Conservation (phyloP, 805 yeast genomes). For the Candida parachauliodes region DNA sequence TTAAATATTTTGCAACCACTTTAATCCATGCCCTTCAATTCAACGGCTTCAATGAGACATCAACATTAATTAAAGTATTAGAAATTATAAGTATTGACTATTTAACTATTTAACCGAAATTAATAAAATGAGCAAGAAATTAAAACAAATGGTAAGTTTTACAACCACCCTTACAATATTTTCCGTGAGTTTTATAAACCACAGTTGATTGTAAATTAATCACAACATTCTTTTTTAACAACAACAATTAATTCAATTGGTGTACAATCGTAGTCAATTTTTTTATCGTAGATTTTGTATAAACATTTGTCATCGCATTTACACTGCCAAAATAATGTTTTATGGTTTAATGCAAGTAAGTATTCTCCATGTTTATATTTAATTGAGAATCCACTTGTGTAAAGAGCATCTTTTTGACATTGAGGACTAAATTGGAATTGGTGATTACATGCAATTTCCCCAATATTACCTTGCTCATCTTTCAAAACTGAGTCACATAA, state of each 20-base stretch:
- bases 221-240: constrained; percentile 4
- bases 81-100: too few relatives aligned
- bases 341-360: constrained; percentile 7
- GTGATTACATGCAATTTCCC: constrained; percentile 7
- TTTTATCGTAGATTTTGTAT: constrained; percentile 8
- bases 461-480: constrained; percentile 6
- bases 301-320: constrained; percentile 2
- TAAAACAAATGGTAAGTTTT: too few relatives aligned
- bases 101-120: too few relatives aligned
- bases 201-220: too few relatives aligned
- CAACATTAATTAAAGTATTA: too few relatives aligned
- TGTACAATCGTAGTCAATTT: constrained; percentile 5
- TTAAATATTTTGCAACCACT: too few relatives aligned
- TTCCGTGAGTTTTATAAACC: not conserved
- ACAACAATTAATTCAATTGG: constrained; percentile 7
- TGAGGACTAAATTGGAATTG: constrained; percentile 6
- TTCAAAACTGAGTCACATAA: constrained; percentile 49
- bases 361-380: constrained; percentile 4
- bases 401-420: constrained; percentile 2
- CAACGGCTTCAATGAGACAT: too few relatives aligned
- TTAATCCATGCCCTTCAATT: too few relatives aligned
- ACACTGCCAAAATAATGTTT: constrained; percentile 9
- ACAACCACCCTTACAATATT: too few relatives aligned
- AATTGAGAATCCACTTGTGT: constrained; percentile 6
- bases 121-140: too few relatives aligned